Conservation (phyloP, 148 eudicot species). For the Euryodendron excelsum region DNA sequence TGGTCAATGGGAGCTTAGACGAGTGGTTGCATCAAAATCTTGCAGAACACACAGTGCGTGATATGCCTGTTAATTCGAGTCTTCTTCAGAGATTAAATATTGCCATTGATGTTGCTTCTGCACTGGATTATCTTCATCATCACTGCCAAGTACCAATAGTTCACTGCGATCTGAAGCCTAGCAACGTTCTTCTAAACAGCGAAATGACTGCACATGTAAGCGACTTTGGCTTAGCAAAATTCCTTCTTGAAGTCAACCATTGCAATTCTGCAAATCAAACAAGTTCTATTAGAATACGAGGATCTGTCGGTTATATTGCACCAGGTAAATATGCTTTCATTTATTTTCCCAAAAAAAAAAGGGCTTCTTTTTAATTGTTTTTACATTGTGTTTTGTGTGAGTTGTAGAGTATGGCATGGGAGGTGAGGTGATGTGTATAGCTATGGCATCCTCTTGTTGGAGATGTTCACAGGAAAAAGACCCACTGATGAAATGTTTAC, state of each 20-base stretch:
- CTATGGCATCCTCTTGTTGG: conserved; percentile 19
- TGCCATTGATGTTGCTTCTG: conserved; percentile 16
- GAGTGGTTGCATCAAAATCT: conserved; percentile 11
- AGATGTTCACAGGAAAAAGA: conserved; percentile 15
- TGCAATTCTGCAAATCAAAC: not conserved
- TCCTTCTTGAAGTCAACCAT: not conserved
- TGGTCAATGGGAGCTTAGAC: not conserved
- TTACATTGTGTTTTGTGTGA: not conserved
- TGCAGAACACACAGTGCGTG: not conserved
- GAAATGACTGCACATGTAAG: conserved; percentile 13
- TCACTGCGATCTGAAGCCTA: conserved; percentile 17
- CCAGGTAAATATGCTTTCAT: conserved; percentile 12
- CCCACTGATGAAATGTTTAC: conserved; percentile 13
- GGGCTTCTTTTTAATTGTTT: too few relatives aligned
- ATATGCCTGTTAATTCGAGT: not conserved
- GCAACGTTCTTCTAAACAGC: conserved; percentile 11
- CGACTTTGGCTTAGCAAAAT: conserved; percentile 16
- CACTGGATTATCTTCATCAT: conserved; percentile 20
- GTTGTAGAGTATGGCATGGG: conserved; percentile 14
- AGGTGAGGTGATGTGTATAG: conserved; percentile 20
- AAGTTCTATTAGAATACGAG: conserved; percentile 15
- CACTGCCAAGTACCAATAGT: conserved; percentile 3
- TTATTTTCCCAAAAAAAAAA: not conserved
- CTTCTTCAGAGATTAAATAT: conserved; percentile 13
- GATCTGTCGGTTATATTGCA: conserved; percentile 13